A percentile compares a stretch with the other conserved stretches of the same genome.
These are phyloP conservation scores for Alternaria consortialis DNA, from an alignment of 2,329 filamentous ascomycete species.

Conservation along the genomic window DNA sequence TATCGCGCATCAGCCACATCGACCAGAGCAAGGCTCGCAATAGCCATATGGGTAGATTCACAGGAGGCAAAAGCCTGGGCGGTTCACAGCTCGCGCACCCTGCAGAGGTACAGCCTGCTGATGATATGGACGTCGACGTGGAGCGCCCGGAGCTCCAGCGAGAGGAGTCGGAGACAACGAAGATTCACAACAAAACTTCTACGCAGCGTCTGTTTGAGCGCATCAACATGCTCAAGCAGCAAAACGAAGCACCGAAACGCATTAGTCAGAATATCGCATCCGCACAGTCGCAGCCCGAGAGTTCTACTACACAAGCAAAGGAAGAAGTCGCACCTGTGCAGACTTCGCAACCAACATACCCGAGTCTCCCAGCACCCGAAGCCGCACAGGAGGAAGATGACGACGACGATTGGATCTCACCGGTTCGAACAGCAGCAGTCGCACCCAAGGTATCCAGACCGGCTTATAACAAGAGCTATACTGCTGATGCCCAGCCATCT, in stretches of 20 bases:
- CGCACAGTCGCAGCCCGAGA: slow-evolving; percentile 37
- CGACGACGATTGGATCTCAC: slow-evolving; percentile 67
- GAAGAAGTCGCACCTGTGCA: slow-evolving; percentile 38
- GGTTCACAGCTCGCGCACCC: slow-evolving; percentile 47
- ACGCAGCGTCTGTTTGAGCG: slow-evolving; percentile 92
- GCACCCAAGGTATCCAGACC: slow-evolving; percentile 53
- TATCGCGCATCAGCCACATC: slow-evolving; percentile 80
- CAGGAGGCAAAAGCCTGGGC: slow-evolving; percentile 74
- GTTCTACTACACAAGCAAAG: slow-evolving; percentile 52
- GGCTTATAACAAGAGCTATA: slow-evolving; percentile 67
- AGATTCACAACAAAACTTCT: slow-evolving; percentile 83
- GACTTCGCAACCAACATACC: slow-evolving; percentile 51
- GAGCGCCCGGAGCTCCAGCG: slow-evolving; percentile 48
- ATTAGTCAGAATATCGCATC: slow-evolving; percentile 51
- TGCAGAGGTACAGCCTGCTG: slow-evolving; percentile 55
- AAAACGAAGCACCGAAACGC: slow-evolving; percentile 50
- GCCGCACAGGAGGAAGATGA: slow-evolving; percentile 33
- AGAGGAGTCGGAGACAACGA: slow-evolving; percentile 63
- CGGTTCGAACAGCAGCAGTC: slow-evolving; percentile 54
- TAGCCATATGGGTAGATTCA: slow-evolving; percentile 77
- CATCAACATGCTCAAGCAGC: slow-evolving; percentile 77
- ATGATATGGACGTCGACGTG: slow-evolving; percentile 63
- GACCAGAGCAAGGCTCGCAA: slow-evolving; percentile 69
- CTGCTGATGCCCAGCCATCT: slow-evolving; percentile 59
- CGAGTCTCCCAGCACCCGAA: slow-evolving; percentile 47